Evolutionary conservation across 257 asterid genomes (phyloP).

Genomic region (Rauvolfia tetraphylla): DNA sequence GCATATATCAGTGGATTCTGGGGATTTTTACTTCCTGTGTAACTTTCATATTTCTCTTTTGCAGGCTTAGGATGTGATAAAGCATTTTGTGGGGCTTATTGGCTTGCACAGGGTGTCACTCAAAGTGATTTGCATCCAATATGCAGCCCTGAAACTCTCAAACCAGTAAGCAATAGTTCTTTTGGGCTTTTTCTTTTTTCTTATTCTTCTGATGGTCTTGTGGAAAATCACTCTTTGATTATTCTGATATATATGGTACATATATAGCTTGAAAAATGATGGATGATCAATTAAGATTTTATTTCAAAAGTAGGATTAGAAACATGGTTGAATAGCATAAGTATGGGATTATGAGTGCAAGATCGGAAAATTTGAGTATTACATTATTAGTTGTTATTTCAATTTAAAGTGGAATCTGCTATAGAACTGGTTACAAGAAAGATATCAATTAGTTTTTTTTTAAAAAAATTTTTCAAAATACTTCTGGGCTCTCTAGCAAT

Average conservation of each 20-base stretch:
- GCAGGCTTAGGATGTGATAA: slow-evolving; percentile 95
- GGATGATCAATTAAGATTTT: neutral
- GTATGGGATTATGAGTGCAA: neutral
- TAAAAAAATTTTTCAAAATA: no score
- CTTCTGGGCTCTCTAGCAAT: no score
- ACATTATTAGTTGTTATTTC: neutral
- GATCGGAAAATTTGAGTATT: neutral
- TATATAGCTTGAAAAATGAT: neutral
- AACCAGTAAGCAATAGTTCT: slow-evolving; percentile 54
- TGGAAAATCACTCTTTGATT: neutral
- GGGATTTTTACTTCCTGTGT: neutral
- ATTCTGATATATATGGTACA: neutral
- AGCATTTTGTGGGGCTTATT: slow-evolving; percentile 96
- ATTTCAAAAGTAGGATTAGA: neutral
- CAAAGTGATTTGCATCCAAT: slow-evolving; percentile 43
- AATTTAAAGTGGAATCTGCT: neutral
- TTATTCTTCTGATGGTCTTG: neutral
- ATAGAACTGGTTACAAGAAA: no score
- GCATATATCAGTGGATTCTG: neutral
- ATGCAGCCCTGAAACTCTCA: slow-evolving; percentile 67
- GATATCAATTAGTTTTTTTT: no score
- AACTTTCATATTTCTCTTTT: slow-evolving; percentile 19
- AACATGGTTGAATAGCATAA: neutral
- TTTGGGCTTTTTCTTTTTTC: neutral
- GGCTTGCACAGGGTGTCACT: slow-evolving; percentile 69